Conservation (phyloP, 2,329 filamentous ascomycete genomes). For the Apiospora rasikravindrae region DNA sequence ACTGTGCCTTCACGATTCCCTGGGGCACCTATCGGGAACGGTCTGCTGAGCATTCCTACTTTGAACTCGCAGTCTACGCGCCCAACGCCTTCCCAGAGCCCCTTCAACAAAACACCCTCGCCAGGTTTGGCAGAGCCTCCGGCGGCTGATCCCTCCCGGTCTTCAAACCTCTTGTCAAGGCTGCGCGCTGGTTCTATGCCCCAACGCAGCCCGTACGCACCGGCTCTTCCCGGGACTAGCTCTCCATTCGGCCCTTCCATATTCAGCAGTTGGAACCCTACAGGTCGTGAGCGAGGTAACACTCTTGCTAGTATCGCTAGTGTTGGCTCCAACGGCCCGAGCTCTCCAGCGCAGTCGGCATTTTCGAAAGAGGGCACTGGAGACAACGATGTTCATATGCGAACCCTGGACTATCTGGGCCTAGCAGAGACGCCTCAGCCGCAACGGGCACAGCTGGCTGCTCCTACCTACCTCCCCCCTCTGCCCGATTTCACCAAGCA, state of each 20-base stretch:
- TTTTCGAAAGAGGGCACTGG: constrained; percentile 84
- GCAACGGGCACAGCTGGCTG: constrained; percentile 72
- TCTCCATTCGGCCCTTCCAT: constrained; percentile 87
- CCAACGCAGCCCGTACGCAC: constrained; percentile 75
- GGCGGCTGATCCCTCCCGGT: constrained; percentile 53
- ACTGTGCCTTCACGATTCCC: constrained; percentile 97
- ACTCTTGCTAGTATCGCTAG: constrained; percentile 85
- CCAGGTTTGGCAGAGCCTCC: constrained; percentile 61
- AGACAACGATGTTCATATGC: constrained; percentile 85
- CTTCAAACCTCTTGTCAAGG: constrained; percentile 79
- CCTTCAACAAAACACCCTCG: constrained; percentile 77
- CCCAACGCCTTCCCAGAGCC: constrained; percentile 84
- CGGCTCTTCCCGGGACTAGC: constrained; percentile 53
- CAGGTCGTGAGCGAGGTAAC: constrained; percentile 77
- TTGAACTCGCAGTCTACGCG: constrained; percentile 79
- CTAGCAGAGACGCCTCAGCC: constrained; percentile 92
- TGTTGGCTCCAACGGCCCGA: constrained; percentile 87
- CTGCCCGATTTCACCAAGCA: constrained; percentile 78
- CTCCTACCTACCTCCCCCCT: constrained; percentile 75
- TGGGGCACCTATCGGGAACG: constrained; percentile 70
- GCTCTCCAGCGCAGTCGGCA: constrained; percentile 84
- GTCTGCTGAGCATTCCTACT: constrained; percentile 60
- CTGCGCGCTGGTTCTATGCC: constrained; percentile 94
- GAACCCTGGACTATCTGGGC: constrained; percentile 93
- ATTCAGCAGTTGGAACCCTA: constrained; percentile 85